Evolutionary conservation across 2,329 filamentous ascomycete genomes (phyloP).

Genomic region (Epichloe sp.): DNA sequence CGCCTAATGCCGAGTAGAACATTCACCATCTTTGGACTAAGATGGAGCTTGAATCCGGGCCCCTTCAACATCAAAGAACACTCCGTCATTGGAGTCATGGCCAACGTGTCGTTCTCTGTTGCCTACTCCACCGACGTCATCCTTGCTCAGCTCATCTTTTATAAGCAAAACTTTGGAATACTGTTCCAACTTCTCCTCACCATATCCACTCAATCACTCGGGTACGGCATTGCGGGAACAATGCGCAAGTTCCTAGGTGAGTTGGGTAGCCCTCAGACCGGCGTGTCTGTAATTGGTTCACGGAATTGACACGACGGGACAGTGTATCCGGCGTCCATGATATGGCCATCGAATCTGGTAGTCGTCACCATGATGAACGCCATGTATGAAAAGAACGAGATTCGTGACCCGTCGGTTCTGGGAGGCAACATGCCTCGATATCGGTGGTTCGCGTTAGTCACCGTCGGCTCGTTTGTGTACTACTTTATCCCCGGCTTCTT

Average conservation of each 20-base stretch:
- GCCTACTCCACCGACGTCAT: slow-evolving; percentile 66
- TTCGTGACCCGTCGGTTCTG: slow-evolving; percentile 35
- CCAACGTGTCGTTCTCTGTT: slow-evolving; percentile 55
- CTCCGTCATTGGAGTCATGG: slow-evolving; percentile 55
- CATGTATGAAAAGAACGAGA: slow-evolving; percentile 50
- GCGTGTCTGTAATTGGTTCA: neutral
- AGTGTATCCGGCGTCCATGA: slow-evolving; percentile 58
- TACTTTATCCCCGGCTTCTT: slow-evolving; percentile 59
- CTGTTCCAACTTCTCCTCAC: slow-evolving; percentile 53
- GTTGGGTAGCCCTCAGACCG: slow-evolving; percentile 7
- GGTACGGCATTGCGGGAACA: slow-evolving; percentile 56
- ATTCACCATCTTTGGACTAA: slow-evolving; percentile 38
- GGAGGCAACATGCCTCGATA: slow-evolving; percentile 57
- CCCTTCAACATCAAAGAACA: slow-evolving; percentile 63
- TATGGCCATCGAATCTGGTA: slow-evolving; percentile 58
- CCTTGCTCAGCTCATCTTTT: slow-evolving; percentile 57
- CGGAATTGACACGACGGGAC: neutral
- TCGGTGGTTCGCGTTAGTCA: slow-evolving; percentile 48
- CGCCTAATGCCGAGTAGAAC: slow-evolving; percentile 35
- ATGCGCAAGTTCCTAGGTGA: slow-evolving; percentile 49
- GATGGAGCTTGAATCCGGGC: slow-evolving; percentile 49
- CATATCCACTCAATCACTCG: slow-evolving; percentile 55
- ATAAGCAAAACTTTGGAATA: slow-evolving; percentile 56
- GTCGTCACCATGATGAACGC: slow-evolving; percentile 56
- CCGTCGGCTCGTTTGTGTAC: slow-evolving; percentile 45